phyloP scores from a whole-genome alignment of 129 eudicot species.

The Saposhnikovia divaricata region DNA sequence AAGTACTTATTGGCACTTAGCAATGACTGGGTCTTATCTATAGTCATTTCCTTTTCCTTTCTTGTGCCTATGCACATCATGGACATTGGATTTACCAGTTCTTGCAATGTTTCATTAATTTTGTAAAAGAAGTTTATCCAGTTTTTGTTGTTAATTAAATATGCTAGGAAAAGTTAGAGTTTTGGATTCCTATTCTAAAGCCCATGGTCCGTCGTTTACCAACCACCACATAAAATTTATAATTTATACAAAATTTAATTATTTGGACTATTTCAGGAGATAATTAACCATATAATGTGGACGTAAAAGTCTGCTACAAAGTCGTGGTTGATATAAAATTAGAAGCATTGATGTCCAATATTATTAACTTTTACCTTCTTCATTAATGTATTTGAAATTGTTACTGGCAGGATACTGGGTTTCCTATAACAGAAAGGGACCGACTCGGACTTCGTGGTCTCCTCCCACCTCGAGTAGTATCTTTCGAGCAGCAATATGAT shows the following conservation, averaged over 20 bases:
- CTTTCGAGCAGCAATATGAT: conserved; percentile 91
- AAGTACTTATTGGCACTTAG: not conserved
- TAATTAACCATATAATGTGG: not conserved
- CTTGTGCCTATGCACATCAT: not conserved
- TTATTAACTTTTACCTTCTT: not conserved
- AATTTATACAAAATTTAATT: not conserved
- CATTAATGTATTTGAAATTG: conserved; percentile 2
- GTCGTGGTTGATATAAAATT: not conserved
- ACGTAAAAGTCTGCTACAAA: not conserved
- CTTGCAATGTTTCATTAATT: not conserved
- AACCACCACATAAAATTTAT: not conserved
- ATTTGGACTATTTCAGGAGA: not conserved
- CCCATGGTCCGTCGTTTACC: not conserved
- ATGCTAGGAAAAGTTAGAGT: not conserved
- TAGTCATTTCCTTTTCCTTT: not conserved
- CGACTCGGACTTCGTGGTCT: conserved; percentile 98
- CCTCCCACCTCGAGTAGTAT: conserved; percentile 94
- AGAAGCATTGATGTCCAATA: not conserved
- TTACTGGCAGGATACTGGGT: conserved; percentile 81
- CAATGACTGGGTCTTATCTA: not conserved
- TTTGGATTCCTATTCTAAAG: not conserved
- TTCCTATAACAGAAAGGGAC: conserved; percentile 96
- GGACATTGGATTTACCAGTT: not conserved
- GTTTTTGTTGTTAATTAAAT: not conserved
- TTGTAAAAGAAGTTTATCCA: not conserved